Base-by-base conservation (phyloP, 345 rosid genomes). In the Eutrema yunnanense region DNA sequence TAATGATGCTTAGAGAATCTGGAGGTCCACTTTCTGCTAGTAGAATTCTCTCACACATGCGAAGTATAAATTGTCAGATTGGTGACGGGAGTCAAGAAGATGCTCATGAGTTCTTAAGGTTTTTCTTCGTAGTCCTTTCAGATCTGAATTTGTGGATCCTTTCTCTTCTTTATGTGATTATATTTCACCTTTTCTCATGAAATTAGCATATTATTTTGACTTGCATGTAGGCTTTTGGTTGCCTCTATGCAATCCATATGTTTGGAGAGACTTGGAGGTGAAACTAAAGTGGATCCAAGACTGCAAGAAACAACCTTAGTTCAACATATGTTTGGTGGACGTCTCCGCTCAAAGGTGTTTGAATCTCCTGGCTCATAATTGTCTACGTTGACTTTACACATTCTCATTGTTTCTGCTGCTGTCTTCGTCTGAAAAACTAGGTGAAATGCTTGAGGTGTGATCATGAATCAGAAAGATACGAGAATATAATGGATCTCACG, bases 91-190 rank as follows among this genome's bases (percentile, higher is more conserved):
- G 89, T 77, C 96, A 88, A 78, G 94, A 90, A 85, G 96, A 90
- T 82, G 96, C 96, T 29, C 96, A 90, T 73, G 96, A 90, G 63
- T 90, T 88, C 81, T 77, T 88, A 84, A 90, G 96, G 96, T 90
- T 66, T 42, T 14, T 61, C 58, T 42, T 71, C 38, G 30, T 61
- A 52, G 60, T 66, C 72, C 69, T 38, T 68, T 55, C 16, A 59
- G 56, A 47, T 68, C 55, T 47, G 32, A 54, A 7, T 67, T 22
- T 58, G 26, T 37, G 19, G 2, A 64, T 41, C 46, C 33, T 63
- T 54, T 52, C 52, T 52, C 52, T 43, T 38, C 49, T 6, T 13
- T 14, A 36, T 46, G 12, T 14, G 38, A 40, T 12, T 22, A 33
- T 22, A 53, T 67, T 46, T 22, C 11, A 40, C 29, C 0, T 6